Conservation (phyloP, 257 asterid species). For the Apocynum venetum region DNA sequence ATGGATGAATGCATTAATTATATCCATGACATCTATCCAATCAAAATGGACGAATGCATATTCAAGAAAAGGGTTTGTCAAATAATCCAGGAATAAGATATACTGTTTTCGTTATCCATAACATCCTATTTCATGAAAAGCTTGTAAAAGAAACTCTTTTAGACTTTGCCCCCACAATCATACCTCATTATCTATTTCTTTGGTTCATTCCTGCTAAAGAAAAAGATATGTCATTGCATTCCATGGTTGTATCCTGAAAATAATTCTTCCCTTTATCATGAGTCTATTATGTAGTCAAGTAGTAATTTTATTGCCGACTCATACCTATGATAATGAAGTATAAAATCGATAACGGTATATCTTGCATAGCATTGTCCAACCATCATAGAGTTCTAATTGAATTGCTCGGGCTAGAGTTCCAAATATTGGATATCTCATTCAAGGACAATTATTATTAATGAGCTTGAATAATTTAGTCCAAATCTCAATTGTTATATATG, state of each 20-base stretch:
- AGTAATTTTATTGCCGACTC: too few species aligned
- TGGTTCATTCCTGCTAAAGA: neutral
- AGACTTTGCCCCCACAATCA: neutral
- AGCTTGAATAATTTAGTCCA: too few species aligned
- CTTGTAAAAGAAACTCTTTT: neutral
- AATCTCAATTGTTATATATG: too few species aligned
- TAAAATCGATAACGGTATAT: too few species aligned
- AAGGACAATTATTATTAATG: too few species aligned
- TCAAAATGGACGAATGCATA: neutral
- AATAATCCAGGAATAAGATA: neutral
- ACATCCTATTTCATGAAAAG: slow-evolving; percentile 5
- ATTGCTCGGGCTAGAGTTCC: too few species aligned
- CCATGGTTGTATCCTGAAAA: neutral
- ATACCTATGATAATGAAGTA: too few species aligned
- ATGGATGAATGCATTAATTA: neutral
- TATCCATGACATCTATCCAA: neutral
- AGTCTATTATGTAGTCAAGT: too few species aligned
- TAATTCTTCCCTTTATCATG: too few species aligned
- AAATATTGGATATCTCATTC: too few species aligned
- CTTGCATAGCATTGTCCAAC: too few species aligned
- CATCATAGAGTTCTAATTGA: too few species aligned
- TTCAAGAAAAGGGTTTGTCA: slow-evolving; percentile 9
- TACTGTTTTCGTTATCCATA: slow-evolving; percentile 10
- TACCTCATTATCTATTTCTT: neutral
- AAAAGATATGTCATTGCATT: neutral